Conservation (phyloP, 2,329 filamentous ascomycete species). For the Sclerotinia borealis region DNA sequence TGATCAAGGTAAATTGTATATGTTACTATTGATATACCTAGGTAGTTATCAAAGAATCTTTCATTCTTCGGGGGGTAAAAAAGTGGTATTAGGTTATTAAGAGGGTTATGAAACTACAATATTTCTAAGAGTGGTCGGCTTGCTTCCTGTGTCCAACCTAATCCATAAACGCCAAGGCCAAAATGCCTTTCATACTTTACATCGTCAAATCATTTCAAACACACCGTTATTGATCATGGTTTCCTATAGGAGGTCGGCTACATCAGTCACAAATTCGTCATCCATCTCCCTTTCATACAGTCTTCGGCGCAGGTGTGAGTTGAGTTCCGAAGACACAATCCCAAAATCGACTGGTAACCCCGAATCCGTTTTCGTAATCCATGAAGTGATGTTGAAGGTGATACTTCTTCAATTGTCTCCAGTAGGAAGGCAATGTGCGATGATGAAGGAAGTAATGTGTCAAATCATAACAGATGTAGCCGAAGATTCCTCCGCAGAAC, state of each 20-base stretch:
- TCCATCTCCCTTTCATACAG: conserved; percentile 12
- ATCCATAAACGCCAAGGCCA: conserved; percentile 1
- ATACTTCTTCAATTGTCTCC: conserved; percentile 91
- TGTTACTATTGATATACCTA: no score
- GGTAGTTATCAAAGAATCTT: no score
- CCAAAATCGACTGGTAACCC: conserved; percentile 96
- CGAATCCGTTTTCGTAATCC: conserved; percentile 96
- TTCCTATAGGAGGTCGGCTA: background rate
- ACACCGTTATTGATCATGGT: background rate
- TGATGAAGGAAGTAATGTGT: conserved; percentile 99
- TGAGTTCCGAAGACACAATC: conserved; percentile 88
- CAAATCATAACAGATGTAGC: conserved; percentile 93
- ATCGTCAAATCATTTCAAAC: conserved; percentile 23
- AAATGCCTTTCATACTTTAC: conserved; percentile 13
- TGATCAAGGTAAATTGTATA: background rate
- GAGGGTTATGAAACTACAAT: conserved; percentile 9
- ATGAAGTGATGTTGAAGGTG: conserved; percentile 96
- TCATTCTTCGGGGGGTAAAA: no score
- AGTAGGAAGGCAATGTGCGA: conserved; percentile 82
- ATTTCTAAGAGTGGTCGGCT: conserved; percentile 15
- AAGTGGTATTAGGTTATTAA: conserved; percentile 21
- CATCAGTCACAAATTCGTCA: conserved; percentile 5
- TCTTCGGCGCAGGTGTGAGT: conserved; percentile 41
- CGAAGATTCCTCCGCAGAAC: conserved; percentile 87
- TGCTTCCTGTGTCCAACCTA: conserved; percentile 1